A percentile compares a stretch with the other conserved stretches of the same genome.
Conservation (phyloP, 2,329 filamentous ascomycete species). For the Colletotrichum sansevieriae region DNA sequence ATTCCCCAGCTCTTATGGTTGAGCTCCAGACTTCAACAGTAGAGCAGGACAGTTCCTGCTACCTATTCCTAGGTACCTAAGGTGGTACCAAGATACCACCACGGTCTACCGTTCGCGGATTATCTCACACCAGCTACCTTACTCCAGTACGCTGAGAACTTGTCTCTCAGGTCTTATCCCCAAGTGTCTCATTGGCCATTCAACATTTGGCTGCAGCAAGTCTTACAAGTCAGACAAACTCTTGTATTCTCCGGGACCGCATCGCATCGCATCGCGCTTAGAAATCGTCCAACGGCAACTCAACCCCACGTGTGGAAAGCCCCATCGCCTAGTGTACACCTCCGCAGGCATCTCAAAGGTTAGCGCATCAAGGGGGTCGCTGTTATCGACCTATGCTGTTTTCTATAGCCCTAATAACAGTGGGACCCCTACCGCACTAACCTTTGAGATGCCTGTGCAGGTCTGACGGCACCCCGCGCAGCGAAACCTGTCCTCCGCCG, state of each 20-base stretch:
- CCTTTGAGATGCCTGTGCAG: too few relatives aligned
- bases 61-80: background rate
- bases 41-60: background rate
- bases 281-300: constrained; percentile 37
- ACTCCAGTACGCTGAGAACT: background rate
- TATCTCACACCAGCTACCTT: constrained; percentile 26
- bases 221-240: constrained; percentile 27
- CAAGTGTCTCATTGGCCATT: constrained; percentile 26
- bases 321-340: constrained; percentile 9
- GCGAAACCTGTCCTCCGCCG: constrained; percentile 1
- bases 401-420: too few relatives aligned
- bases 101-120: constrained; percentile 1
- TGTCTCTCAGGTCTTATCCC: background rate
- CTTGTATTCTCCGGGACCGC: constrained; percentile 13
- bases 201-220: constrained; percentile 9
- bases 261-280: constrained; percentile 9
- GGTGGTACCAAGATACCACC: background rate
- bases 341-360: too few relatives aligned
- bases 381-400: too few relatives aligned
- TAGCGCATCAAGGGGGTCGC: too few relatives aligned
- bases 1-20: constrained; percentile 23
- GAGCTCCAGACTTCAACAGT: constrained; percentile 21
- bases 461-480: constrained; percentile 23
- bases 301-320: constrained; percentile 30
- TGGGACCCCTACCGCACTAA: too few relatives aligned